Evolutionary conservation across 208 protist species (phyloP), one percentile per base, ranked within the genome.

Genomic region (Trypanosoma cruzi): DNA sequence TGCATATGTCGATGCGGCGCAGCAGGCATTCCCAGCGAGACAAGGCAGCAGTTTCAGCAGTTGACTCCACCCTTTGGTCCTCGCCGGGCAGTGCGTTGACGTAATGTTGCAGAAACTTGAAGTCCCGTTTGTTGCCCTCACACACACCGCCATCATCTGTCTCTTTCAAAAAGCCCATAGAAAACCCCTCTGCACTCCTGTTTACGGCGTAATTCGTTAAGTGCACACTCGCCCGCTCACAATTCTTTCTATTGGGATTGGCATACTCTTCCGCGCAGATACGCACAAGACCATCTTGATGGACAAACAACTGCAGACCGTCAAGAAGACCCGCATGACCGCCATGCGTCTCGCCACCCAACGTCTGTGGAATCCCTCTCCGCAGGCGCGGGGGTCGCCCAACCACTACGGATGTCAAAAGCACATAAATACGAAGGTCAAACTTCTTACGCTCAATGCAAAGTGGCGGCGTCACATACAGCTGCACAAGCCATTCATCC

Each of bases 361-460:
- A 56, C 49, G 44, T 24, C 32, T 6, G 46, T 0, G 36, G 18
- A 2, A 42, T 56, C 24, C 48, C 13, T 29, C 71, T 44, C 18
- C 50, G 32, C 26, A 11, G 10, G 24, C 48, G 46, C 31, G 55
- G 62, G 24, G 62, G 75, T 31, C 57, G 22, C 62, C 71, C 71
- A 7, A 16, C 26, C 24, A 78, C 73, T 7, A 81, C 74, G n/a
- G 79, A 81, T 1, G 82, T 48, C 20, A 98, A 57, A 36, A 98
- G 69, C 24, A 98, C 96, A 72, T 99, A 99, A 50, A 98, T 70
- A 11, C 97, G 90, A 26, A 99, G 65, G 68, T 99, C 97, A 64
- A 98, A 99, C 77, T 99, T 99, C 37, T 84, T 86, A 16, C 84
- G 84, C 14, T 97, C 85, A 48, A 98, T 93, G 37, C 97, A 85